Conservation (phyloP, 1,284 basidiomycete species). For the Grifola frondosa region DNA sequence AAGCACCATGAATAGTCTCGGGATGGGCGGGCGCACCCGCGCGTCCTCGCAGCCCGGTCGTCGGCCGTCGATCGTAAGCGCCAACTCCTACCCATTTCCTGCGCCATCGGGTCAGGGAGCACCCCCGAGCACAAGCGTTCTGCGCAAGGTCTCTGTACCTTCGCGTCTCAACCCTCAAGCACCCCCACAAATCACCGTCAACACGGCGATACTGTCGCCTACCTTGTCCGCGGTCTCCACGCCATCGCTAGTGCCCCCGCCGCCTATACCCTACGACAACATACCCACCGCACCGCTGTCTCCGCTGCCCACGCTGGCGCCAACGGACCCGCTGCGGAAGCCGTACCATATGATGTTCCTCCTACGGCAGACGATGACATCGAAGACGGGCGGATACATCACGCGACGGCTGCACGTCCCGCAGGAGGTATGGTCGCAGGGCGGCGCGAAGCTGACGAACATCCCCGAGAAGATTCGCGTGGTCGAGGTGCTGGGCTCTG, state of each 20-base stretch:
- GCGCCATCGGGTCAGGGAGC: constrained; percentile 37
- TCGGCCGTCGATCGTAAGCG: constrained; percentile 47
- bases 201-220: constrained; percentile 50
- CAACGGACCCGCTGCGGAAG: constrained; percentile 73
- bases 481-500: constrained; percentile 73
- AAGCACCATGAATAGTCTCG: constrained; percentile 33
- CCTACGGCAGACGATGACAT: constrained; percentile 77
- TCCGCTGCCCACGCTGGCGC: constrained; percentile 67
- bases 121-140: constrained; percentile 28
- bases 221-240: constrained; percentile 26
- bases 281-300: constrained; percentile 74
- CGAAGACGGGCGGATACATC: constrained; percentile 84
- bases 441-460: constrained; percentile 79
- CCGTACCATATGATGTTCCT: constrained; percentile 91
- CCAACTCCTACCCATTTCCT: constrained; percentile 23
- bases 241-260: constrained; percentile 48
- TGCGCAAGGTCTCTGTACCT: constrained; percentile 61
- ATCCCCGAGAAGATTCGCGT: constrained; percentile 85
- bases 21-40: constrained; percentile 48
- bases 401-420: constrained; percentile 88
- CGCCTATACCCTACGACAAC: constrained; percentile 49
- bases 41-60: constrained; percentile 71
- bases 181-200: constrained; percentile 47
- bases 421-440: constrained; percentile 87
- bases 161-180: constrained; percentile 54